Evolutionary conservation across 2,329 filamentous ascomycete genomes (phyloP).

Genomic region (Pseudopithomyces chartarum): DNA sequence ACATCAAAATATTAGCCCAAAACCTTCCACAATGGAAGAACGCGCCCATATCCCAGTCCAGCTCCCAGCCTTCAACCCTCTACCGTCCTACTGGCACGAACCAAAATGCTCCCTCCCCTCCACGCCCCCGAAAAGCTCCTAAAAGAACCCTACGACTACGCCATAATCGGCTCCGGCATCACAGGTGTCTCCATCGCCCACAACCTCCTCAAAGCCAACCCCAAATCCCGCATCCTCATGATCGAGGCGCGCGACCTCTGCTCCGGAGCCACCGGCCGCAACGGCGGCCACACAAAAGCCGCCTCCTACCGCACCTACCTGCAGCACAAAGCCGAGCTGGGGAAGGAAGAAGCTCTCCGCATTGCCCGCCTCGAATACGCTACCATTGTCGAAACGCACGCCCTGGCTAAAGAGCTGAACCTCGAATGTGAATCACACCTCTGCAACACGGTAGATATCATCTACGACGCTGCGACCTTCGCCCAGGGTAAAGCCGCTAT

Average conservation of each 20-base stretch:
- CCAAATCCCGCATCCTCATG: conserved; percentile 37
- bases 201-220: conserved; percentile 32
- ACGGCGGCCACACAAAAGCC: conserved; percentile 57
- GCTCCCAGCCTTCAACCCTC: conserved; percentile 39
- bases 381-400: conserved; percentile 60
- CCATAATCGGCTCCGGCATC: conserved; percentile 49
- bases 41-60: conserved; percentile 35
- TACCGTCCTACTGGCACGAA: conserved; percentile 49
- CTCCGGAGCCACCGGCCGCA: conserved; percentile 49
- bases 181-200: conserved; percentile 46
- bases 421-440: conserved; percentile 52
- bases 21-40: conserved; percentile 29
- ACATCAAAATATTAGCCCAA: neutral
- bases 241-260: conserved; percentile 47
- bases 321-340: conserved; percentile 52
- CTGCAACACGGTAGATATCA: conserved; percentile 62
- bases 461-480: conserved; percentile 54
- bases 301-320: conserved; percentile 59
- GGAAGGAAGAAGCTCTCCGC: conserved; percentile 54
- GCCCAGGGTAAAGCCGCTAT: conserved; percentile 33
- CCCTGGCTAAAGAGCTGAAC: conserved; percentile 55
- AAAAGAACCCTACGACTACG: conserved; percentile 36
- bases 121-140: conserved; percentile 27
- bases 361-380: conserved; percentile 48
- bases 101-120: conserved; percentile 45